A percentile compares a stretch with the other conserved stretches of the same genome.
phyloP scores from a whole-genome alignment of 2,329 filamentous ascomycete species.

The Pseudogymnoascus sp. region DNA sequence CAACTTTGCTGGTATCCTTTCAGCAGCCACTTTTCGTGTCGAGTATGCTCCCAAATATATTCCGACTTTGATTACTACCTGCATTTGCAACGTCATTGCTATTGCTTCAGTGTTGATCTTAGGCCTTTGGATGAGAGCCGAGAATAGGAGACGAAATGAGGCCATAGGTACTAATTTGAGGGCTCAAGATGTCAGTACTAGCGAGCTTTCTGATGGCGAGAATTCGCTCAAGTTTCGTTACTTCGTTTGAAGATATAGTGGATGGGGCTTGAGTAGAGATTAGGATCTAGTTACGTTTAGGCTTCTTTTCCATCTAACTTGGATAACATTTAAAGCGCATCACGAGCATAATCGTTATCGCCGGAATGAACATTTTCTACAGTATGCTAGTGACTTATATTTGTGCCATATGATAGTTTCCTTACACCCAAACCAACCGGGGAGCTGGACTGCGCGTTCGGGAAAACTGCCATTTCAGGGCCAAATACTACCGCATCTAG shows the following conservation, averaged over 20 bases:
- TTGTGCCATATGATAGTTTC: too few species aligned
- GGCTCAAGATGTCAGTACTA: constrained; percentile 35
- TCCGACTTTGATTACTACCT: constrained; percentile 40
- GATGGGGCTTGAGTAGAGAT: neutral
- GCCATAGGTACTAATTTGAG: constrained; percentile 31
- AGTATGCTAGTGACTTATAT: too few species aligned
- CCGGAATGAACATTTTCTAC: too few species aligned
- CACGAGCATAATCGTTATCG: too few species aligned
- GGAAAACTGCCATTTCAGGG: too few species aligned
- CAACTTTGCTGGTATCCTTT: constrained; percentile 43
- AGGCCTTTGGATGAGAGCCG: constrained; percentile 39
- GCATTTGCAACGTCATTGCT: constrained; percentile 36
- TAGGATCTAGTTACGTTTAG: too few species aligned
- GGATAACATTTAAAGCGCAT: too few species aligned
- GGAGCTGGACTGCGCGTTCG: too few species aligned
- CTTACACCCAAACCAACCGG: too few species aligned
- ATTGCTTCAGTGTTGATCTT: constrained; percentile 35
- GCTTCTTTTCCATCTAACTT: too few species aligned
- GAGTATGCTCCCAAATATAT: constrained; percentile 44
- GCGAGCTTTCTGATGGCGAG: constrained; percentile 34
- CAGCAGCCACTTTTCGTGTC: constrained; percentile 38
- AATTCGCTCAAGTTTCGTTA: constrained; percentile 33
- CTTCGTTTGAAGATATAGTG: constrained; percentile 22
- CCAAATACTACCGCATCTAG: too few species aligned
- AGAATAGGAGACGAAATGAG: constrained; percentile 36